Evolutionary conservation across 805 yeast species (phyloP), one percentile per base, ranked within the genome.

Genomic region (Yarrowia deformans): DNA sequence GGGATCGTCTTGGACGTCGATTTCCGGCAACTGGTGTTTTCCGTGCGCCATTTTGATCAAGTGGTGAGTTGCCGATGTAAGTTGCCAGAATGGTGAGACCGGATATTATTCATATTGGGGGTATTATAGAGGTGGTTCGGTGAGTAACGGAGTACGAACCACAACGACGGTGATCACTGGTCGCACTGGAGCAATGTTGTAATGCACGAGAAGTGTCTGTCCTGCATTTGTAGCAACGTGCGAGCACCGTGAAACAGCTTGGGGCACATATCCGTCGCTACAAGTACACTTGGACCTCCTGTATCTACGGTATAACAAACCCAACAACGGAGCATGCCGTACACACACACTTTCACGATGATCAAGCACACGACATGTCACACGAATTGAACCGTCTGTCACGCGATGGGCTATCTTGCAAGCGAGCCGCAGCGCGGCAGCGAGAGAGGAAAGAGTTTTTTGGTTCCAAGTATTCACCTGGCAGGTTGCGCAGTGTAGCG

Each of bases 361-460:
- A 49, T 49, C 54, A 19, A 46, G 60, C 60, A 54, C 60, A 54
- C 60, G 60, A 54, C 60, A 19, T 18, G 60, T 54, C 60, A 54
- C 60, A 54, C 60, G 60, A 54, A 54, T 54, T 37, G 18, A 18
- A 54, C 45, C 32, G 60, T 54, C 45, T 9, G 60, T 54, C 60
- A 54, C 60, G 34, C 60, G 60, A 54, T 54, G 37, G 54, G 5
- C 19, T 16, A 18, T 18, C 4, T 2, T 23, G 29, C 29, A 23
- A 23, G 29, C 29, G 29, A 23, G 29, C 29, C 10, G 60, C 39
- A 54, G 45, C 45, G 60, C 39, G 45, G 58, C 45, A 54, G 34
- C 5, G 14, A 1, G 29, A 16, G 13, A 43, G 29, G 52, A 23
- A 23, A 49, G 54, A 49, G 54, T 49, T 49, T 16, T 3, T 14